These are phyloP conservation scores for Fraxinus sp. DNA, from an alignment of 305 asterid species.

Conservation along the genomic window DNA sequence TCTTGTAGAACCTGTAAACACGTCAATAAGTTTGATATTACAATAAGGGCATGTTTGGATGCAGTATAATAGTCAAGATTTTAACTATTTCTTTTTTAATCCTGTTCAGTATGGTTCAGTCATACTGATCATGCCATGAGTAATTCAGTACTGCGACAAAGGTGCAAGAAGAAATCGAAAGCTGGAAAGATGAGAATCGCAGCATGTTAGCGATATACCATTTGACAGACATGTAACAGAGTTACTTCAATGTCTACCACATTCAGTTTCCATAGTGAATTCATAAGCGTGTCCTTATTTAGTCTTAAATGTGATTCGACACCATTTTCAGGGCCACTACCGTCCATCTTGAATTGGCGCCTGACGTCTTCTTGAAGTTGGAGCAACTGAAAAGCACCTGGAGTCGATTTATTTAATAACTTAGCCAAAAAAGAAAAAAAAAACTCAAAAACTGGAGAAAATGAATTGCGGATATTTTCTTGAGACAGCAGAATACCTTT, in stretches of 20 bases:
- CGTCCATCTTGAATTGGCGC: conserved; percentile 66
- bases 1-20: conserved; percentile 74
- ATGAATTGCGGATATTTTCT: background rate
- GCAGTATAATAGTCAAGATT: background rate
- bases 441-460: background rate
- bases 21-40: background rate
- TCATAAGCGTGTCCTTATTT: conserved; percentile 69
- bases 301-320: conserved; percentile 66
- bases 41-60: background rate
- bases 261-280: conserved; percentile 80
- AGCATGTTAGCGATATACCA: conserved; percentile 40
- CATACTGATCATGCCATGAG: background rate
- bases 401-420: background rate
- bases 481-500: conserved; percentile 39
- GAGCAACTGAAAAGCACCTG: conserved; percentile 92
- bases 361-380: conserved; percentile 82
- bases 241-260: conserved; percentile 86
- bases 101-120: background rate
- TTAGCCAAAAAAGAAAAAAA: background rate
- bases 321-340: conserved; percentile 49
- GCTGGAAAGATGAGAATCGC: background rate
- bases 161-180: background rate
- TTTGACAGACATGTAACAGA: conserved; percentile 79
- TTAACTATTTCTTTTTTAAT: background rate
- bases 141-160: background rate